Conservation (phyloP, 257 asterid genomes). For the Paulownia fortunei region DNA sequence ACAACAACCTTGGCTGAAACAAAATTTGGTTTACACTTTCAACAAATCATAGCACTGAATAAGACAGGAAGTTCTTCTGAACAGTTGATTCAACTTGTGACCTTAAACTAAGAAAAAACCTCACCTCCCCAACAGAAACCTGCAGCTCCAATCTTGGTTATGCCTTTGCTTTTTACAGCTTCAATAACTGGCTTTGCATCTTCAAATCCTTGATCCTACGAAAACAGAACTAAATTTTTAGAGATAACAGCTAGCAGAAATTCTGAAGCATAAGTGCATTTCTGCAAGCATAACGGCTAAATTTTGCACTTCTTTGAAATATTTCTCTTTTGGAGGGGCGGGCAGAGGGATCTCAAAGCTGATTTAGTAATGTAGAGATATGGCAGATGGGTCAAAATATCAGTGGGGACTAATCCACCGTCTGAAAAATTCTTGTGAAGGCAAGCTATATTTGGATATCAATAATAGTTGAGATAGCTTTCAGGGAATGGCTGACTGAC, state of each 20-base stretch:
- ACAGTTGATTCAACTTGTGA: neutral
- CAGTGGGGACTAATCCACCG: neutral
- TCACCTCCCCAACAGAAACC: conserved; percentile 72
- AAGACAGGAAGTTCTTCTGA: neutral
- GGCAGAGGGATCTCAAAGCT: neutral
- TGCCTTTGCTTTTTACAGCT: conserved; percentile 53
- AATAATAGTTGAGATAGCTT: neutral
- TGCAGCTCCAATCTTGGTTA: conserved; percentile 54
- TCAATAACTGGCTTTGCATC: conserved; percentile 55
- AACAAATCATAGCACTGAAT: neutral
- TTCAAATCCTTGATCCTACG: conserved; percentile 52
- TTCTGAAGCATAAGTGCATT: too few relatives aligned
- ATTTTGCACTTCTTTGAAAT: neutral
- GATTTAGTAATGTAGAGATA: neutral
- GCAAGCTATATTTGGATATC: too few relatives aligned
- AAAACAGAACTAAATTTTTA: neutral
- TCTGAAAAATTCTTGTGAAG: neutral
- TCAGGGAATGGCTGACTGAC: neutral
- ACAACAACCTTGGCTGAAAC: conserved; percentile 59
- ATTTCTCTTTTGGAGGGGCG: neutral
- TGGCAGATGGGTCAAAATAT: neutral
- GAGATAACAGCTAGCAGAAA: neutral
- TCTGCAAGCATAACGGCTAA: neutral
- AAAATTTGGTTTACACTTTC: neutral
- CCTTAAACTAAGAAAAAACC: neutral